A percentile compares a stretch with the other conserved stretches of the same genome.
Conservation (phyloP, 75 land plant species). For the Cunninghamia lanceolata region DNA sequence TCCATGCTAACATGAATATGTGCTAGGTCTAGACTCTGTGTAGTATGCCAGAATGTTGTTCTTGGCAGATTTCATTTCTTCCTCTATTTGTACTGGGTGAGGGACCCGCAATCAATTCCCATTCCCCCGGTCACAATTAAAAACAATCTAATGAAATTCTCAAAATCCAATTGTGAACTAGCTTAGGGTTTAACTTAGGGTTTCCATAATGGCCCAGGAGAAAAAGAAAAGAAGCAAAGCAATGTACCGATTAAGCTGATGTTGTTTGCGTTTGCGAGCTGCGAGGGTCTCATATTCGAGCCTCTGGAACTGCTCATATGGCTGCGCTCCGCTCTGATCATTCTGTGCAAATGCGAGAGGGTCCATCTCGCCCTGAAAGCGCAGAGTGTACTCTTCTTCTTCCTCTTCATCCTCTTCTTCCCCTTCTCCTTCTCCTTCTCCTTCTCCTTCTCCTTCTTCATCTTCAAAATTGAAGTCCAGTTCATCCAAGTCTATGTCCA, state of each 20-base stretch:
- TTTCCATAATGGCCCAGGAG: no score
- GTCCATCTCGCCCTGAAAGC: slow-evolving; percentile 52
- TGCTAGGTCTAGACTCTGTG: no score
- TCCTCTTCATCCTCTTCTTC: slow-evolving; percentile 35
- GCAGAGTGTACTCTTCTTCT: slow-evolving; percentile 37
- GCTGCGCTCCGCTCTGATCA: slow-evolving; percentile 39
- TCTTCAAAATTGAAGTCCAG: slow-evolving; percentile 17
- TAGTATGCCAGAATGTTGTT: no score
- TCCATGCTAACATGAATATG: neutral
- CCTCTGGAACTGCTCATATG: slow-evolving; percentile 65
- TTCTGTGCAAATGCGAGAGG: slow-evolving; percentile 62
- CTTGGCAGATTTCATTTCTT: no score
- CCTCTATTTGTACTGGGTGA: no score
- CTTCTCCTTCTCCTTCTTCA: slow-evolving; percentile 33
- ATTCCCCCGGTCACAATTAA: no score
- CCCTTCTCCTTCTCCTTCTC: slow-evolving; percentile 31
- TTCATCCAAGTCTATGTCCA: slow-evolving; percentile 4
- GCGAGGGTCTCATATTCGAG: slow-evolving; percentile 82
- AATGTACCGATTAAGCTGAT: neutral
- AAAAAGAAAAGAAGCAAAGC: neutral
- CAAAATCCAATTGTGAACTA: neutral
- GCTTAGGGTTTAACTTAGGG: neutral
- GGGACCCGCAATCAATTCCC: no score
- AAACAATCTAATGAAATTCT: neutral
- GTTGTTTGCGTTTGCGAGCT: slow-evolving; percentile 62